These are phyloP conservation scores for Sphenostylis stenocarpa DNA, from an alignment of 306 rosid genomes.

Conservation along the genomic window DNA sequence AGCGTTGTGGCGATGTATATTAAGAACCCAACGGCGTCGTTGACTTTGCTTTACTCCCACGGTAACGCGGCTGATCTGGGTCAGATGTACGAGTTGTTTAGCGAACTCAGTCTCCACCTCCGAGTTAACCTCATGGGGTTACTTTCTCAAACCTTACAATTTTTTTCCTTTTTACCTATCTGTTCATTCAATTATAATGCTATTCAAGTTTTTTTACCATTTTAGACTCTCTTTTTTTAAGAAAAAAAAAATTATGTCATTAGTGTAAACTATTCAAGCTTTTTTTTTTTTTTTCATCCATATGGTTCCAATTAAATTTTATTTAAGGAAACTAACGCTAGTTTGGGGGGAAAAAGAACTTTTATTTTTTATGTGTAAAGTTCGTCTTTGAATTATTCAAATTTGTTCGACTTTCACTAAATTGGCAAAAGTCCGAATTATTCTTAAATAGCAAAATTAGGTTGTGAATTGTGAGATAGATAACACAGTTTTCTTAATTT, in stretches of 20 bases:
- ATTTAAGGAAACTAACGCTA: no score
- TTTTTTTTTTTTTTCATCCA: background rate
- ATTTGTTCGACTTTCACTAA: background rate
- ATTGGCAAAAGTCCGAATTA: background rate
- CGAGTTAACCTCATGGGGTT: slow-evolving; percentile 30
- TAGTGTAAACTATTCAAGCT: no score
- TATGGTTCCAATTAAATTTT: no score
- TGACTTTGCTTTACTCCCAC: slow-evolving; percentile 29
- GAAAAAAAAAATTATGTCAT: no score
- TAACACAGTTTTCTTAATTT: background rate
- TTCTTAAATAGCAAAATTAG: background rate
- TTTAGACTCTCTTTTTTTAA: background rate
- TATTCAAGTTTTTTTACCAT: background rate
- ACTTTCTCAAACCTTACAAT: background rate
- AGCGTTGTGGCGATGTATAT: slow-evolving; percentile 11
- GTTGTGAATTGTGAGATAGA: background rate
- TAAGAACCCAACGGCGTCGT: slow-evolving; percentile 14
- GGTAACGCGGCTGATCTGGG: slow-evolving; percentile 33
- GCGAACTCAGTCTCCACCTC: slow-evolving; percentile 22
- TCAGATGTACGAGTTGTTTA: slow-evolving; percentile 29
- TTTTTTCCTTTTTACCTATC: no score
- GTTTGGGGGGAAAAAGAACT: no score
- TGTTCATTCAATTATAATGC: background rate
- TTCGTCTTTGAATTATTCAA: background rate
- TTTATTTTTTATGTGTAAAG: background rate